Conservation (phyloP, 225 moss, liverwort and hornwort species). For the Marchantia polymorpha region DNA sequence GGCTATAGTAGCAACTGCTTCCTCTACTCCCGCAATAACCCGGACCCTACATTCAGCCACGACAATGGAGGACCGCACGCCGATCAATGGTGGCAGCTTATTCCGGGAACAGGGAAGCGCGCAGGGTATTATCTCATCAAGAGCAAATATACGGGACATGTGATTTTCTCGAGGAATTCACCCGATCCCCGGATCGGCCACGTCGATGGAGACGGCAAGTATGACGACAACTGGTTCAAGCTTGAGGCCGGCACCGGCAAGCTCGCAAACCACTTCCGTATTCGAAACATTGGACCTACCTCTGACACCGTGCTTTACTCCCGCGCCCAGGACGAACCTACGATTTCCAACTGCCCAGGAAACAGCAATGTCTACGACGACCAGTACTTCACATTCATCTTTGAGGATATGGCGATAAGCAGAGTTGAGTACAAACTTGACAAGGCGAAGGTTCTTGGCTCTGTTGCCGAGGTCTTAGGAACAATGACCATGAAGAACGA, state of each 20-base stretch:
- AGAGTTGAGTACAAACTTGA: neutral
- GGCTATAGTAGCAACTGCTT: too few relatives aligned
- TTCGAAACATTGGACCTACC: neutral
- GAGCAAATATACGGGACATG: neutral
- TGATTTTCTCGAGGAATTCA: neutral
- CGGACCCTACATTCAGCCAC: neutral
- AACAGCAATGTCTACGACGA: neutral
- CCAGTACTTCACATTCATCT: neutral
- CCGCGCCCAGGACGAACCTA: neutral
- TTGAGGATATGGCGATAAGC: neutral
- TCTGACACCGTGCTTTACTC: neutral
- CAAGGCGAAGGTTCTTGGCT: neutral
- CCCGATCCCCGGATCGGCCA: neutral
- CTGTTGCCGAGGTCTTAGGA: neutral
- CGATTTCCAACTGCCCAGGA: neutral
- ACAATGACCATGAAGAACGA: neutral
- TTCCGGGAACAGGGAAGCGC: neutral
- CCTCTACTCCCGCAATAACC: too few relatives aligned
- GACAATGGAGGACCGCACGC: neutral
- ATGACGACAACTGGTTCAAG: too few relatives aligned
- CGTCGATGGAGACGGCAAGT: neutral
- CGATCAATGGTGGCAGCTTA: neutral
- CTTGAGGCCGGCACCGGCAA: neutral
- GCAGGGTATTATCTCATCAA: neutral
- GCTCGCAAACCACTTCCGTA: too few relatives aligned